Conservation (phyloP, 768 basidiomycete genomes). For the Tylopilus sp. region DNA sequence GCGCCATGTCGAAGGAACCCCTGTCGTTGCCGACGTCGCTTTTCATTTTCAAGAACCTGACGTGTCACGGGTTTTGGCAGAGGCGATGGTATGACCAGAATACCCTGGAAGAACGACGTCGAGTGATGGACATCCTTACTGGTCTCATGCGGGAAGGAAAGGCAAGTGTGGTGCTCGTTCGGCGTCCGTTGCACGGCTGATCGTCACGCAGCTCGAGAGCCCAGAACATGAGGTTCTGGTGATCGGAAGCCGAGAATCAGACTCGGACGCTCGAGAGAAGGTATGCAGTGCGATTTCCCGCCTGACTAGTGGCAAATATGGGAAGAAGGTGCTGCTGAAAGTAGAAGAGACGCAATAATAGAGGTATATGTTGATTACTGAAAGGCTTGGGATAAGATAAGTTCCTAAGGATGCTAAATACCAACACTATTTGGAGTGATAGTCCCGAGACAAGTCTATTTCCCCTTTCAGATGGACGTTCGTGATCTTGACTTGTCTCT, state of each 20-base stretch:
- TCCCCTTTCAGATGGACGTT: constrained; percentile 85
- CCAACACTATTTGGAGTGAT: constrained; percentile 29
- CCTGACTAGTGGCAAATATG: constrained; percentile 37
- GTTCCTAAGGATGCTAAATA: background rate
- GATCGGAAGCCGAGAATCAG: constrained; percentile 40
- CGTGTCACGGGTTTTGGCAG: constrained; percentile 77
- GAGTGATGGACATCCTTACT: constrained; percentile 49
- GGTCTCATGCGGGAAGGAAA: constrained; percentile 52
- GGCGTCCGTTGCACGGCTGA: constrained; percentile 2
- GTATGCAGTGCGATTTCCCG: constrained; percentile 35
- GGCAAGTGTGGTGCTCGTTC: constrained; percentile 32
- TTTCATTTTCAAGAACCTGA: constrained; percentile 84
- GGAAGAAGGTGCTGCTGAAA: constrained; percentile 48
- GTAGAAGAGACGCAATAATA: constrained; percentile 29
- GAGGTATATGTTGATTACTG: background rate
- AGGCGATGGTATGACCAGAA: constrained; percentile 61
- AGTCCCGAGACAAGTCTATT: constrained; percentile 82
- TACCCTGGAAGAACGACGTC: constrained; percentile 45
- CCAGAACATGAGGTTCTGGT: constrained; percentile 68
- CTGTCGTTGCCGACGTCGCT: constrained; percentile 71
- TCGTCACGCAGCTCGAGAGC: constrained; percentile 50
- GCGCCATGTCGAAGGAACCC: constrained; percentile 86
- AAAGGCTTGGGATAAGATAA: background rate
- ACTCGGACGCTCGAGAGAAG: constrained; percentile 33
- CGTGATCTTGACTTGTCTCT: constrained; percentile 79